Percentiles rank a stretch among this genome's conserved stretches.
phyloP scores from a whole-genome alignment of 2,329 filamentous ascomycete genomes.

The Talaromyces sp. region DNA sequence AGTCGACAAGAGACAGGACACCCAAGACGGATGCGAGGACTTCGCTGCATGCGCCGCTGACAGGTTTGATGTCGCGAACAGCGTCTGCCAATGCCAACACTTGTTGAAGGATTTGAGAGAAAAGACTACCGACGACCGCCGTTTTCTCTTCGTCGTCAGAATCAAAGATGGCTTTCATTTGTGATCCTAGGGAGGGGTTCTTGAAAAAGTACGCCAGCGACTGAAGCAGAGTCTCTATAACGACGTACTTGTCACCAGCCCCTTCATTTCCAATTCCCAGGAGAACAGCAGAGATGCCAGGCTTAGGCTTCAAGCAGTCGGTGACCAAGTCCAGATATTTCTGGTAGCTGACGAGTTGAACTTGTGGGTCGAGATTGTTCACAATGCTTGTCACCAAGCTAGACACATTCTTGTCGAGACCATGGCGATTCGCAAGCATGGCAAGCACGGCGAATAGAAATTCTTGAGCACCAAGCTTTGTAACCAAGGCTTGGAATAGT shows the following conservation, averaged over 20 bases:
- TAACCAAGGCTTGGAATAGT: conserved; percentile 77
- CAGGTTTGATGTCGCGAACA: conserved; percentile 30
- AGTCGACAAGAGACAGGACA: conserved; percentile 78
- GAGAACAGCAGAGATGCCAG: conserved; percentile 65
- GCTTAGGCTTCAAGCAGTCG: conserved; percentile 72
- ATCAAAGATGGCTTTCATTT: conserved; percentile 33
- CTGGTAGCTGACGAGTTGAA: conserved; percentile 69
- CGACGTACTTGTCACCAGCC: conserved; percentile 43
- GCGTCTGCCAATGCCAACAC: conserved; percentile 60
- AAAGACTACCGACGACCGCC: conserved; percentile 62
- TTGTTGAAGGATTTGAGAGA: conserved; percentile 63
- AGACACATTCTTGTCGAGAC: conserved; percentile 66
- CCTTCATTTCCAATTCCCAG: conserved; percentile 54
- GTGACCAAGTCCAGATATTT: conserved; percentile 70
- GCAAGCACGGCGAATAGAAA: conserved; percentile 83
- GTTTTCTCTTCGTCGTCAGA: conserved; percentile 50
- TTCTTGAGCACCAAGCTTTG: conserved; percentile 78
- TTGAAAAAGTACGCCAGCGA: conserved; percentile 36
- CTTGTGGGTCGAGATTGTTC: conserved; percentile 64
- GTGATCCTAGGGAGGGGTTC: conserved; percentile 36
- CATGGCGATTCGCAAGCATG: conserved; percentile 87
- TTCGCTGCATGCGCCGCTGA: conserved; percentile 51
- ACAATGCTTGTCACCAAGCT: conserved; percentile 73
- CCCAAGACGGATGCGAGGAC: conserved; percentile 76
- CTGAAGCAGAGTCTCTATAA: conserved; percentile 38